Evolutionary conservation across 306 rosid species (phyloP), one percentile per base, ranked within the genome.

Genomic region (Cicer judaicum): DNA sequence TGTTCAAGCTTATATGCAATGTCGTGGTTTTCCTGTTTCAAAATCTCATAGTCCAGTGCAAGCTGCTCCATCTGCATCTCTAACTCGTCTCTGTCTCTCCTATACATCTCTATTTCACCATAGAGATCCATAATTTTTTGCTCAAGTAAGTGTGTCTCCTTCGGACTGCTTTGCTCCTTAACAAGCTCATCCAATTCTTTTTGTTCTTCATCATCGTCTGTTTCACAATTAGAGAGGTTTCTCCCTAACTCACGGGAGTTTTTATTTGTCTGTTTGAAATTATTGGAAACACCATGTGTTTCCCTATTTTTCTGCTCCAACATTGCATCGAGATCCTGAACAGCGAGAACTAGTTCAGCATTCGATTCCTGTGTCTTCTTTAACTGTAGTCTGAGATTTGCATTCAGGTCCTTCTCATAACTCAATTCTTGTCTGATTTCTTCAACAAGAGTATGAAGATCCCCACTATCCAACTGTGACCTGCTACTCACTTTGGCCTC

Each of bases 51-150:
- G 82, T 95, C 99, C 41, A 95, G 97, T 24, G 98, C 99, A 78
- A 95, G 96, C 85, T 95, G 99, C 86, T 95, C 99, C 89, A 95
- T 86, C 82, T 90, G 98, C 92, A 90, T 92, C 84, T 95, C 99
- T 24, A 95, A 83, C 76, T 92, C 99, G 64, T 95, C 99, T 86
- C 85, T 95, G 78, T 95, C 96, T 84, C 93, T 86, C 68, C 86
- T 89, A 76, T 88, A 90, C 76, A 90, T 85, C 83, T 95, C 99
- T 77, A 95, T 82, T 84, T 92, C 98, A 36, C 93, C 78, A 72
- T 81, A 81, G 72, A 95, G 96, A 73, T 95, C 96, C 18, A 74
- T 62, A 70, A 92, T 82, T 79, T 88, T 89, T 79, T 86, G 90
- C 84, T 89, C 98, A 57, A 92, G 81, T 41, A 85, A 64, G 47